Percentiles rank a stretch among this genome's conserved stretches.
Conservation (phyloP, 2,329 filamentous ascomycete species). For the Penicillium sp. region DNA sequence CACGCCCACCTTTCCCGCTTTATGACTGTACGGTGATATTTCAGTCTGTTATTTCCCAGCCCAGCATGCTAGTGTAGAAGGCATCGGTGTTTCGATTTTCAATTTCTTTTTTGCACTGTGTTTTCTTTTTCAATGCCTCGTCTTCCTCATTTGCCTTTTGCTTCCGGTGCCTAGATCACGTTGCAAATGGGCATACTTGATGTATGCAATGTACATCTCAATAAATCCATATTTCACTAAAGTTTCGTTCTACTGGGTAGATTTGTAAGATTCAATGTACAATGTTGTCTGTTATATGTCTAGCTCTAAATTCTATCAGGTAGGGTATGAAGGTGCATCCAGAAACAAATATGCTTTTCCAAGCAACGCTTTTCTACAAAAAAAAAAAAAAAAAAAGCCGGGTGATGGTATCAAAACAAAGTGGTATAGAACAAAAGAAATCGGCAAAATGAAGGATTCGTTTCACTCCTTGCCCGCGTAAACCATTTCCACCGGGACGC, state of each 20-base stretch:
- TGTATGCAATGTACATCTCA: conserved; percentile 34
- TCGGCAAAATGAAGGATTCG: not conserved
- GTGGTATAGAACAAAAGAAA: conserved; percentile 6
- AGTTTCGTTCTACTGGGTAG: not conserved
- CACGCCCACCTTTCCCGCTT: conserved; percentile 2
- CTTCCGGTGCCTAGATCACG: conserved; percentile 1
- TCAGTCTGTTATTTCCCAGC: conserved; percentile 11
- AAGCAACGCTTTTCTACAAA: not conserved
- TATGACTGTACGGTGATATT: conserved; percentile 15
- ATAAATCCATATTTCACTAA: conserved; percentile 15
- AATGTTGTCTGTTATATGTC: too few relatives aligned
- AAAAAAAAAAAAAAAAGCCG: not conserved
- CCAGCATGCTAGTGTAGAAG: conserved; percentile 19
- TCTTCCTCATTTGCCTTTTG: conserved; percentile 5
- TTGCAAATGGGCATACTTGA: conserved; percentile 17
- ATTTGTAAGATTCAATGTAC: too few relatives aligned
- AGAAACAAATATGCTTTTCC: too few relatives aligned
- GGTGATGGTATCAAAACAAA: not conserved
- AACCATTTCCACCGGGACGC: not conserved
- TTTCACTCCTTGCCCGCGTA: not conserved
- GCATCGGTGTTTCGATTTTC: conserved; percentile 20
- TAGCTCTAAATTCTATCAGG: too few relatives aligned
- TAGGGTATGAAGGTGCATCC: too few relatives aligned
- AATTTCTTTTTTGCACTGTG: conserved; percentile 10
- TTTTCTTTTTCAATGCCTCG: conserved; percentile 11